These are phyloP conservation scores for Sinapis alba DNA, from an alignment of 441 rosid species.

Conservation along the genomic window DNA sequence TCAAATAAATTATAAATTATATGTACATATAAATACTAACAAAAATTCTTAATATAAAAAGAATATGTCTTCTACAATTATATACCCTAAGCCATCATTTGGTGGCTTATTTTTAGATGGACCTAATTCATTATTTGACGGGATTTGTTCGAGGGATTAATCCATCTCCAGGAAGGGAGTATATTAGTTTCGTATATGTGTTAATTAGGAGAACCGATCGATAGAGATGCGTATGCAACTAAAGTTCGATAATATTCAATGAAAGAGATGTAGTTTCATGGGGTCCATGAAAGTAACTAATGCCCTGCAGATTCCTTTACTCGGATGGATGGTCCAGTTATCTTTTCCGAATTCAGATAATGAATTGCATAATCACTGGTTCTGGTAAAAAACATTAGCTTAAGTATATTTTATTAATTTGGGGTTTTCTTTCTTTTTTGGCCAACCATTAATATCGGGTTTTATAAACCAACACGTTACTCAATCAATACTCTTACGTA, in stretches of 20 bases:
- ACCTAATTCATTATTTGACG: too few relatives aligned
- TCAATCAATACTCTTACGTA: slow-evolving; percentile 30
- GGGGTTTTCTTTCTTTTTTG: neutral
- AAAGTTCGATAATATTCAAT: neutral
- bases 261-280: slow-evolving; percentile 10
- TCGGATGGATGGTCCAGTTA: slow-evolving; percentile 12
- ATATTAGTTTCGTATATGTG: slow-evolving; percentile 4
- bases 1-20: too few relatives aligned
- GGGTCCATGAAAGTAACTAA: slow-evolving; percentile 33
- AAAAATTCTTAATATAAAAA: too few relatives aligned
- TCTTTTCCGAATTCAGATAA: slow-evolving; percentile 18
- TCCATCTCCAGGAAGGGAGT: too few relatives aligned
- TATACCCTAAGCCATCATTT: too few relatives aligned
- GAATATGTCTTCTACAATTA: too few relatives aligned
- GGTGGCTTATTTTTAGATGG: too few relatives aligned
- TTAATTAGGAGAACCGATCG: neutral
- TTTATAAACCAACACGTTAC: slow-evolving; percentile 27
- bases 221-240: slow-evolving; percentile 32
- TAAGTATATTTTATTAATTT: slow-evolving; percentile 8
- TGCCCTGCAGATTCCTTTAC: slow-evolving; percentile 35
- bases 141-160: too few relatives aligned
- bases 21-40: too few relatives aligned
- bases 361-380: neutral
- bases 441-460: slow-evolving; percentile 23
- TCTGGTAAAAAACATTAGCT: neutral